Conservation (phyloP, 176 grass and related monocot species). For the Guadua angustifolia region DNA sequence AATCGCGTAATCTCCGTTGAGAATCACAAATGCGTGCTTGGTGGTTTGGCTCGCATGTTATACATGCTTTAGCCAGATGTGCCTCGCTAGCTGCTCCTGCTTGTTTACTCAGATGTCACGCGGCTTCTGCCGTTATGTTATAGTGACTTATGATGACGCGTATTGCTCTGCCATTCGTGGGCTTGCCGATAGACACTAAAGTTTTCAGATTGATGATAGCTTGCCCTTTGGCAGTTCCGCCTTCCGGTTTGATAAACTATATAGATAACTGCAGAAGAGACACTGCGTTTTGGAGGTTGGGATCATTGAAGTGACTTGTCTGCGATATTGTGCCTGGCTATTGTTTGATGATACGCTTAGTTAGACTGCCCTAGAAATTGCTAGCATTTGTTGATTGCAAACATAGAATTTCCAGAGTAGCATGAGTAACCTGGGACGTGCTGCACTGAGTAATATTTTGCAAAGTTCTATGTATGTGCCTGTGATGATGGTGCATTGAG, state of each 20-base stretch:
- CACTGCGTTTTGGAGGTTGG: not conserved
- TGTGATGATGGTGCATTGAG: not conserved
- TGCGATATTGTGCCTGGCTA: not conserved
- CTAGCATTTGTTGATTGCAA: not conserved
- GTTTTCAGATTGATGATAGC: not conserved
- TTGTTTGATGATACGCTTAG: not conserved
- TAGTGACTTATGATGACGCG: not conserved
- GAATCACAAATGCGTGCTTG: not conserved
- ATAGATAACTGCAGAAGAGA: not conserved
- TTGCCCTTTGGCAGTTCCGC: not conserved
- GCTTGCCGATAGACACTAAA: not conserved
- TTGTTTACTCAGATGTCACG: not conserved
- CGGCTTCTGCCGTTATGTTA: not conserved
- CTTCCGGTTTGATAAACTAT: not conserved
- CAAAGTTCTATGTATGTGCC: not conserved
- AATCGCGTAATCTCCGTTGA: not conserved
- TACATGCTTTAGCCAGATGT: constrained; percentile 5
- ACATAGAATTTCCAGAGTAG: not conserved
- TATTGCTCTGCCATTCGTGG: not conserved
- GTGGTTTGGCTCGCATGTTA: not conserved
- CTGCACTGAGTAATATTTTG: not conserved
- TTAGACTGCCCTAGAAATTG: not conserved
- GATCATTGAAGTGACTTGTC: not conserved
- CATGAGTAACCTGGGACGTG: not conserved
- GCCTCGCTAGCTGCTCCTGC: not conserved